A percentile compares a stretch with the other conserved stretches of the same genome.
These are phyloP conservation scores for Populus ilicifolia DNA, from an alignment of 345 rosid genomes.

Conservation along the genomic window DNA sequence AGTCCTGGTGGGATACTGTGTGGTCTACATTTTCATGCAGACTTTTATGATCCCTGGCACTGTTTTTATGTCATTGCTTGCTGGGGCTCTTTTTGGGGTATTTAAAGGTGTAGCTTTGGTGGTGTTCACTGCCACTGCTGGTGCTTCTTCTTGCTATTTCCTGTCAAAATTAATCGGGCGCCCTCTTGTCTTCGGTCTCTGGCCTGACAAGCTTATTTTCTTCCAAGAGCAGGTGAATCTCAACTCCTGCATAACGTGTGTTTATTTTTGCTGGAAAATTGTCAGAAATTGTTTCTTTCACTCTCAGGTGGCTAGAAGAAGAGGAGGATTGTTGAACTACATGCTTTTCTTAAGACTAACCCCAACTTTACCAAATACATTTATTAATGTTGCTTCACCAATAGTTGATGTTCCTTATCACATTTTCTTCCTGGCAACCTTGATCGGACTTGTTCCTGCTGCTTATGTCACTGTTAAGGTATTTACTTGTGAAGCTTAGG, in stretches of 20 bases:
- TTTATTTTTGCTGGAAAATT: not conserved
- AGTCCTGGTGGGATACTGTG: constrained; percentile 75
- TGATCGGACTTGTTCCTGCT: constrained; percentile 86
- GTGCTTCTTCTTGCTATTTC: constrained; percentile 93
- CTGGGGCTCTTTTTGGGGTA: constrained; percentile 89
- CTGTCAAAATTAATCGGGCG: constrained; percentile 78
- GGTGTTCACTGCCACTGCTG: constrained; percentile 83
- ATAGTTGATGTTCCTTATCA: constrained; percentile 87
- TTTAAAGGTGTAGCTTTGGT: constrained; percentile 82
- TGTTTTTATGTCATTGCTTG: constrained; percentile 90
- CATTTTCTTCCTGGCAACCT: constrained; percentile 74
- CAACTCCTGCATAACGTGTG: constrained; percentile 2
- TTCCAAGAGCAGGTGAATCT: constrained; percentile 79
- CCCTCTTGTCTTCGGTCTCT: constrained; percentile 69
- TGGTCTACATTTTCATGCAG: constrained; percentile 85
- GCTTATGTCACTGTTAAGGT: constrained; percentile 92
- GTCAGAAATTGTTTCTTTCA: constrained; percentile 10
- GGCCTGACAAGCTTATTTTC: constrained; percentile 88
- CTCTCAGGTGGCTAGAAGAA: constrained; percentile 74
- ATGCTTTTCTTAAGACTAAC: constrained; percentile 89
- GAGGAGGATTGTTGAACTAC: constrained; percentile 62
- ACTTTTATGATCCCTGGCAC: constrained; percentile 96
- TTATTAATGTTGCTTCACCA: constrained; percentile 90
- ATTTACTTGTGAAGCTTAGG: not conserved
- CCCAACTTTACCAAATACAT: constrained; percentile 88